These are phyloP conservation scores for Fusarium odoratissimum DNA, from an alignment of 2,329 filamentous ascomycete genomes.

Conservation along the genomic window DNA sequence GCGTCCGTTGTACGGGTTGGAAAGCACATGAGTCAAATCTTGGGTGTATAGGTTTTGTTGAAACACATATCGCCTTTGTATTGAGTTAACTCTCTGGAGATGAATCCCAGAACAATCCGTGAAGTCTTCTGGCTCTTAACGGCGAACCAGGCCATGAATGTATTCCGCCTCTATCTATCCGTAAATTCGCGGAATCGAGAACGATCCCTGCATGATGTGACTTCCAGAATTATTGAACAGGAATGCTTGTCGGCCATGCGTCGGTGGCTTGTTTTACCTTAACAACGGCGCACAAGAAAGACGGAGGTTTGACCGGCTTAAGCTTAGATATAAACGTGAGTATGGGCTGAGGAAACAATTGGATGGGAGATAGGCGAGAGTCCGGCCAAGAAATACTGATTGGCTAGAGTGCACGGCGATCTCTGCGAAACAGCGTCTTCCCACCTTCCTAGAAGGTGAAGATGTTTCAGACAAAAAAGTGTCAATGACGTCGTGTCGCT, in stretches of 20 bases:
- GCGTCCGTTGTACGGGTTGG: not conserved
- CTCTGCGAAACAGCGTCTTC: not conserved
- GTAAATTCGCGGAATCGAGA: not conserved
- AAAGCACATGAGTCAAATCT: not conserved
- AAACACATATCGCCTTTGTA: not conserved
- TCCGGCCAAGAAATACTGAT: not conserved
- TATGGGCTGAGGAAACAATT: constrained; percentile 28
- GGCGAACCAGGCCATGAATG: not conserved
- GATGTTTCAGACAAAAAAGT: not conserved
- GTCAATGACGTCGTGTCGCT: constrained; percentile 7
- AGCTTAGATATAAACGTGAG: constrained; percentile 29
- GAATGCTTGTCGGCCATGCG: not conserved
- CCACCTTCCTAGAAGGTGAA: not conserved
- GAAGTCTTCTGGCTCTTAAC: not conserved
- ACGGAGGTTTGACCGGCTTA: constrained; percentile 16
- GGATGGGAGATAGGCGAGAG: constrained; percentile 1
- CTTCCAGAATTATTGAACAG: not conserved
- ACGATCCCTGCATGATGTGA: not conserved
- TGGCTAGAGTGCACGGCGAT: not conserved
- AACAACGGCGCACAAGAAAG: not conserved
- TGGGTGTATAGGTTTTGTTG: not conserved
- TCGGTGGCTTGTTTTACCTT: constrained; percentile 22
- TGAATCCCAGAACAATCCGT: not conserved
- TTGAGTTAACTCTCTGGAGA: not conserved
- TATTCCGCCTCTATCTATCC: not conserved